These are phyloP conservation scores for Clarireedia monteithiana DNA, from an alignment of 2,329 filamentous ascomycete genomes.

Conservation along the genomic window DNA sequence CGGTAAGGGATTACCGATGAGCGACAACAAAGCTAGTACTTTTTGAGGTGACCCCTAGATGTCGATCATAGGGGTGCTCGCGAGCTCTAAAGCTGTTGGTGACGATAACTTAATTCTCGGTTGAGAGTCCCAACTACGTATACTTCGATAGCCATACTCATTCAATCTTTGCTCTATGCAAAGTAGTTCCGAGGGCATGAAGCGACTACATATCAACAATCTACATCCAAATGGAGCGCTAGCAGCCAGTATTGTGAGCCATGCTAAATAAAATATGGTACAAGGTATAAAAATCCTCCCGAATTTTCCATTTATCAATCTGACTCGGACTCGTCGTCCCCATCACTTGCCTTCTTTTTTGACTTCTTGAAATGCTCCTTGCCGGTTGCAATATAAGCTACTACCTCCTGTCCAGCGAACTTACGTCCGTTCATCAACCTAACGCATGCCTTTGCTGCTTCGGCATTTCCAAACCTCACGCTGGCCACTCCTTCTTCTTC, in stretches of 20 bases:
- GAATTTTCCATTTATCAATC: background rate
- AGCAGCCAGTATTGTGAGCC: too few species aligned
- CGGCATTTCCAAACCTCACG: conserved; percentile 68
- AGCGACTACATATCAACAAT: too few species aligned
- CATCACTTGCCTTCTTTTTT: conserved; percentile 40
- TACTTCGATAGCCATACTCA: too few species aligned
- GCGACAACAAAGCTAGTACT: background rate
- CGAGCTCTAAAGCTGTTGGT: too few species aligned
- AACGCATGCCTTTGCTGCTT: conserved; percentile 66
- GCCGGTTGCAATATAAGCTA: conserved; percentile 64
- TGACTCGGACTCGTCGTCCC: conserved; percentile 4
- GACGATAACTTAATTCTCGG: too few species aligned
- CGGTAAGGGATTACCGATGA: background rate
- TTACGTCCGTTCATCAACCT: conserved; percentile 69
- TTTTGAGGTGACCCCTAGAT: background rate
- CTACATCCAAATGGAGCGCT: too few species aligned
- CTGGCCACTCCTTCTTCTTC: conserved; percentile 80
- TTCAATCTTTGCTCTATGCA: too few species aligned
- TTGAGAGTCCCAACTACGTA: too few species aligned
- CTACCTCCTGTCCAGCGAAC: conserved; percentile 65
- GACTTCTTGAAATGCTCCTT: conserved; percentile 67
- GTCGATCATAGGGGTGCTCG: background rate
- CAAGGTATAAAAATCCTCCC: background rate
- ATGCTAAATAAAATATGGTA: too few species aligned
- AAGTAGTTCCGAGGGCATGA: too few species aligned